Evolutionary conservation across 2,329 filamentous ascomycete species (phyloP).

Genomic region (Colletotrichum sp.): DNA sequence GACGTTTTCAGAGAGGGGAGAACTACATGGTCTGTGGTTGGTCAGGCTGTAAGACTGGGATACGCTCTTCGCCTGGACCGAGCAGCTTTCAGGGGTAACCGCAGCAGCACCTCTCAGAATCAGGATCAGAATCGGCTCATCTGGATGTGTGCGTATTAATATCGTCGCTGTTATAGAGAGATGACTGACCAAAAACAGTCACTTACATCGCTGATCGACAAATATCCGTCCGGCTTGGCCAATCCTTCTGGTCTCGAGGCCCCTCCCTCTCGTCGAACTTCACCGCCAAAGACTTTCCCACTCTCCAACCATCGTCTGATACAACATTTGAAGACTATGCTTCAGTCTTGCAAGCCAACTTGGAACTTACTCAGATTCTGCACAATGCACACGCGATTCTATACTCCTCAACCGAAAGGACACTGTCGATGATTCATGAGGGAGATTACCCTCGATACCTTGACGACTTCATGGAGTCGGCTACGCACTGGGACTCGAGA

Average conservation of each 20-base stretch:
- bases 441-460: background rate
- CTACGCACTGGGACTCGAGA: background rate
- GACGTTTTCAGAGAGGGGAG: too few species aligned
- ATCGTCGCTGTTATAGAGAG: fast-evolving
- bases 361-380: background rate
- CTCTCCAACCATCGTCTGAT: background rate
- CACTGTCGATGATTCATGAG: background rate
- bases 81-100: too few species aligned
- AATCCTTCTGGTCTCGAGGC: background rate
- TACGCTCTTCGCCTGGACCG: too few species aligned
- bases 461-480: background rate
- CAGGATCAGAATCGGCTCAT: too few species aligned
- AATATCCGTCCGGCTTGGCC: background rate
- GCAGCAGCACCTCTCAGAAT: too few species aligned
- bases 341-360: background rate
- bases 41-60: too few species aligned
- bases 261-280: background rate
- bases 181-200: background rate
- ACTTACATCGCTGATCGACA: background rate
- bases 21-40: too few species aligned
- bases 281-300: background rate
- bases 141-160: background rate
- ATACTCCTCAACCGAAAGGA: background rate
- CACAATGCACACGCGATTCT: background rate
- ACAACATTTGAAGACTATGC: background rate